phyloP scores from a whole-genome alignment of 176 grass and related monocot species.

The Carex littledalei region DNA sequence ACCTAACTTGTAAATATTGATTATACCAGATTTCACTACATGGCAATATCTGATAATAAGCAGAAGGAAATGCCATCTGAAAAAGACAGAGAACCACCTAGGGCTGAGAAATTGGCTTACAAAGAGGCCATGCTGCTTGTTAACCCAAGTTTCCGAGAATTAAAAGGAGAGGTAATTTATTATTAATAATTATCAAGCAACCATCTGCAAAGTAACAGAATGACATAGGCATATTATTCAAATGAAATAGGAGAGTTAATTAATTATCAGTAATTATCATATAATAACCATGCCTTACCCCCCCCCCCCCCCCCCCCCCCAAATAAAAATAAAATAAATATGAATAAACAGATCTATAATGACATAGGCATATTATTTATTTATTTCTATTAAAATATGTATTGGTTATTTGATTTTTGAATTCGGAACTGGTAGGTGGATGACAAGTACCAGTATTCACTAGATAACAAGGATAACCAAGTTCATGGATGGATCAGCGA shows the following conservation, averaged over 20 bases:
- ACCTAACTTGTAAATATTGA: neutral
- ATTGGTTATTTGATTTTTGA: neutral
- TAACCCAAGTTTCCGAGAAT: constrained; percentile 33
- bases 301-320: neutral
- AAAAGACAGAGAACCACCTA: constrained; percentile 16
- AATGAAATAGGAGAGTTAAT: too few species aligned
- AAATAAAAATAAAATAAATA: neutral
- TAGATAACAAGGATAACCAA: constrained; percentile 42
- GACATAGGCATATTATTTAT: neutral
- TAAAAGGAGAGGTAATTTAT: constrained; percentile 52
- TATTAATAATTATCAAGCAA: neutral
- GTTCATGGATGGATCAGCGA: constrained; percentile 70
- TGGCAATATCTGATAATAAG: constrained; percentile 60
- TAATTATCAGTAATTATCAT: too few species aligned
- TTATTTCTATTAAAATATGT: neutral
- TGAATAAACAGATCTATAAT: neutral
- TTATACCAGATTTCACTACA: constrained; percentile 51
- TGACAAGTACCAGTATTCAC: constrained; percentile 79
- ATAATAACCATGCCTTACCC: neutral
- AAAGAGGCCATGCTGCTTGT: constrained; percentile 56
- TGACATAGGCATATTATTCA: neutral
- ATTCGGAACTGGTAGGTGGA: constrained; percentile 40
- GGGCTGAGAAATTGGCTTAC: constrained; percentile 34
- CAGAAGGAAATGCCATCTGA: constrained; percentile 59
- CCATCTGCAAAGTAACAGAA: neutral